Evolutionary conservation across 2,329 filamentous ascomycete genomes (phyloP).

Genomic region (Sclerotinia subarctica): DNA sequence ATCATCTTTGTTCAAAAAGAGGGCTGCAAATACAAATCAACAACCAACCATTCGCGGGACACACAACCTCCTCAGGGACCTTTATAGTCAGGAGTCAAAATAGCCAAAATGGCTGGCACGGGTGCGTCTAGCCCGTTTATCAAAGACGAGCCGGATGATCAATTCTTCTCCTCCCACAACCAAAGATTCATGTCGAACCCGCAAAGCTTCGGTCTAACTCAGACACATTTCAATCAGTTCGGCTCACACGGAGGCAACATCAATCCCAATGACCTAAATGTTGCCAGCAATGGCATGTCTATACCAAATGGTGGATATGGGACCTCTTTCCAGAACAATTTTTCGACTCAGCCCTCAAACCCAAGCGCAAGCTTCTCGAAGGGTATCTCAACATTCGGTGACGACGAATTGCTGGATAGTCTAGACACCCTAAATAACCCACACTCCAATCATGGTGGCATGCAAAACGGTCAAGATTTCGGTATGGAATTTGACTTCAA

Average conservation of each 20-base stretch:
- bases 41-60: slow-evolving; percentile 19
- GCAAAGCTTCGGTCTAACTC: slow-evolving; percentile 43
- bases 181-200: slow-evolving; percentile 37
- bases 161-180: slow-evolving; percentile 45
- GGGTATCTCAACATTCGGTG: slow-evolving; percentile 74
- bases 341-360: slow-evolving; percentile 50
- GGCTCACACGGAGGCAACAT: slow-evolving; percentile 54
- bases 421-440: slow-evolving; percentile 48
- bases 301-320: slow-evolving; percentile 47
- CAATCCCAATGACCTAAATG: slow-evolving; percentile 81
- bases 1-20: slow-evolving; percentile 21
- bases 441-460: slow-evolving; percentile 43
- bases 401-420: slow-evolving; percentile 83
- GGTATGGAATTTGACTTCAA: slow-evolving; percentile 56
- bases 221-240: slow-evolving; percentile 45
- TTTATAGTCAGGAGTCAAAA: slow-evolving; percentile 31
- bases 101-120: slow-evolving; percentile 39
- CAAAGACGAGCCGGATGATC: slow-evolving; percentile 65
- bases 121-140: slow-evolving; percentile 55
- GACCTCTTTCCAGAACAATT: slow-evolving; percentile 61
- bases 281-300: slow-evolving; percentile 57
- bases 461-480: slow-evolving; percentile 56
- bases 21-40: slow-evolving; percentile 26
- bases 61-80: slow-evolving; percentile 23
- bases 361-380: slow-evolving; percentile 70